These are phyloP conservation scores for Neonectria sp. DNA, from an alignment of 2,329 filamentous ascomycete genomes.

Conservation along the genomic window DNA sequence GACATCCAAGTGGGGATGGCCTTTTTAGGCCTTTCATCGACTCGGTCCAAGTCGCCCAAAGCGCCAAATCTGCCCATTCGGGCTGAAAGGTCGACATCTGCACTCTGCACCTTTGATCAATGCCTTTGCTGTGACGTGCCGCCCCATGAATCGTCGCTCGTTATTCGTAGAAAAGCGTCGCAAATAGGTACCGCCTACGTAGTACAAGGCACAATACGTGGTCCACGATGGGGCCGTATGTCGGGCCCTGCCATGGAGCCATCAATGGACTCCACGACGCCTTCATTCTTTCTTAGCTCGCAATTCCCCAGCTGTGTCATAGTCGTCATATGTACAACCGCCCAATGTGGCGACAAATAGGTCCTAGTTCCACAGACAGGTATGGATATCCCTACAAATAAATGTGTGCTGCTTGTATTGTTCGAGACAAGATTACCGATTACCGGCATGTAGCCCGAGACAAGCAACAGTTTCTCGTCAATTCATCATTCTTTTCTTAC, in stretches of 20 bases:
- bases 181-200: background rate
- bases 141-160: background rate
- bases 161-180: background rate
- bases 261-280: background rate
- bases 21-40: constrained; percentile 3
- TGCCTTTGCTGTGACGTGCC: constrained; percentile 11
- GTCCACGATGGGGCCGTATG: background rate
- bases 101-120: constrained; percentile 9
- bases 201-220: background rate
- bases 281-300: constrained; percentile 1
- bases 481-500: constrained; percentile 17
- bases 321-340: background rate
- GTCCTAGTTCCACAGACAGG: background rate
- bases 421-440: constrained; percentile 7
- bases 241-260: background rate
- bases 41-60: background rate
- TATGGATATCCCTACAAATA: background rate
- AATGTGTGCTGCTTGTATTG: constrained; percentile 10
- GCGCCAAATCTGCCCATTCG: constrained; percentile 1
- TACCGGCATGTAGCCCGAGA: constrained; percentile 6
- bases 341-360: background rate
- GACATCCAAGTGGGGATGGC: constrained; percentile 24
- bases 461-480: constrained; percentile 10
- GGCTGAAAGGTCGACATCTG: background rate
- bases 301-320: background rate